Evolutionary conservation across 164 flowering plant genomes (phyloP).

Genomic region (Nelumbo lutea): DNA sequence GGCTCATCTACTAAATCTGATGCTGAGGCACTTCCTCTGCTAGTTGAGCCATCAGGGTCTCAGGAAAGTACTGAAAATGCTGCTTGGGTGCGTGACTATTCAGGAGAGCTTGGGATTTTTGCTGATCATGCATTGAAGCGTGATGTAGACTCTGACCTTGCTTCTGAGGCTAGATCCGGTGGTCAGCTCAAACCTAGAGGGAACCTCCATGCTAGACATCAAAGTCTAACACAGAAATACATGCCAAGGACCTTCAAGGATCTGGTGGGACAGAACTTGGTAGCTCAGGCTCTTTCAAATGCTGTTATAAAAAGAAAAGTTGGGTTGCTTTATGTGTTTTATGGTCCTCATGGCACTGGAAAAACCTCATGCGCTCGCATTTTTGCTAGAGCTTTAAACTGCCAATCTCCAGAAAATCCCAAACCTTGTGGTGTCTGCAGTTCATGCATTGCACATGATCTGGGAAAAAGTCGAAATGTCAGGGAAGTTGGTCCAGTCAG

Average conservation of each 20-base stretch:
- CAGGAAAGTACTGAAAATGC: slow-evolving; percentile 57
- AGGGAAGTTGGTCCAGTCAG: slow-evolving; percentile 84
- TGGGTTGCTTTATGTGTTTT: slow-evolving; percentile 80
- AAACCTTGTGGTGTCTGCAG: slow-evolving; percentile 87
- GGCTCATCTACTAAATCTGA: slow-evolving; percentile 53
- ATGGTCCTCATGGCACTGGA: slow-evolving; percentile 98
- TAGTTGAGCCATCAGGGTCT: slow-evolving; percentile 69
- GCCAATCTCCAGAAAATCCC: slow-evolving; percentile 65
- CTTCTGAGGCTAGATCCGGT: slow-evolving; percentile 69
- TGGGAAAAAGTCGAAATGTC: slow-evolving; percentile 64
- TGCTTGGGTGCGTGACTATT: slow-evolving; percentile 72
- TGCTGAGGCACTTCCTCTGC: slow-evolving; percentile 75
- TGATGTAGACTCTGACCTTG: slow-evolving; percentile 65
- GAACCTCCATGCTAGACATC: slow-evolving; percentile 48
- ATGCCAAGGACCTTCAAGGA: slow-evolving; percentile 88
- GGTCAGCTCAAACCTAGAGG: slow-evolving; percentile 30
- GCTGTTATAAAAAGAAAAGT: slow-evolving; percentile 68
- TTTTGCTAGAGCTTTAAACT: slow-evolving; percentile 86
- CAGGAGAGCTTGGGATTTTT: slow-evolving; percentile 92
- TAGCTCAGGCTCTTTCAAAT: slow-evolving; percentile 89
- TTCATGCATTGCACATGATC: slow-evolving; percentile 74
- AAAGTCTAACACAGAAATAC: slow-evolving; percentile 80
- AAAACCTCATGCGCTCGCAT: slow-evolving; percentile 95
- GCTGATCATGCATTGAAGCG: slow-evolving; percentile 56
- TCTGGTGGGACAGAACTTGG: slow-evolving; percentile 88